Evolutionary conservation across 345 rosid species (phyloP).

Genomic region (Cochlearia excelsa): DNA sequence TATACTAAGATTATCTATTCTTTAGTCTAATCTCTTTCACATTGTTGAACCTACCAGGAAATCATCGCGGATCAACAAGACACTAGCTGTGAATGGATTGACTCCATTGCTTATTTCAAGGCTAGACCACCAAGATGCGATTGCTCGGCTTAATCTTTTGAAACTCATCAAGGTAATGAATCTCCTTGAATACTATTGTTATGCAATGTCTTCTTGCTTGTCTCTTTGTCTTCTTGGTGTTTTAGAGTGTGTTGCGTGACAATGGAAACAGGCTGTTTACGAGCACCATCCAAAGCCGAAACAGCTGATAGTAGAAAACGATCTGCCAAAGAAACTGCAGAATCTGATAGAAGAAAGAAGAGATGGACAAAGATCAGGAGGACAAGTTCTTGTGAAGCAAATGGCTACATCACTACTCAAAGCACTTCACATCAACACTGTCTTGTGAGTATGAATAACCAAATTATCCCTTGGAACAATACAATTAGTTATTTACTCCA

Average conservation of each 20-base stretch:
- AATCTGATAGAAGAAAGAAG: constrained; percentile 94
- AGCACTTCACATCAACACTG: constrained; percentile 91
- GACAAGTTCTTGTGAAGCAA: constrained; percentile 94
- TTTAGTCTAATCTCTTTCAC: constrained; percentile 12
- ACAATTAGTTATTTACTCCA: neutral
- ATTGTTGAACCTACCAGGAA: constrained; percentile 53
- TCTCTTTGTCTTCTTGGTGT: neutral
- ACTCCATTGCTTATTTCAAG: constrained; percentile 83
- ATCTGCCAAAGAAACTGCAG: constrained; percentile 78
- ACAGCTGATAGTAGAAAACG: constrained; percentile 93
- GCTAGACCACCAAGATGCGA: constrained; percentile 95
- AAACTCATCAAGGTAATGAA: constrained; percentile 79
- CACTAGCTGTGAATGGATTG: constrained; percentile 94
- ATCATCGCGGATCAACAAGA: constrained; percentile 86
- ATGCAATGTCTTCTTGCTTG: neutral
- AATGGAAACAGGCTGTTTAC: constrained; percentile 67
- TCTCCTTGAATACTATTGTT: neutral
- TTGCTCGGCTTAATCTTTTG: constrained; percentile 90
- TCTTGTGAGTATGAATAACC: constrained; percentile 44
- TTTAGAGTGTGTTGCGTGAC: constrained; percentile 1
- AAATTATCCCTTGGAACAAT: constrained; percentile 2
- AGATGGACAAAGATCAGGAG: constrained; percentile 92
- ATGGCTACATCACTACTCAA: constrained; percentile 96
- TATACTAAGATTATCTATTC: too few species aligned
- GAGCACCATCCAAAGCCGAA: constrained; percentile 99